Evolutionary conservation across 2,329 filamentous ascomycete species (phyloP), one percentile per base, ranked within the genome.

Genomic region (Verticillium nubilum): DNA sequence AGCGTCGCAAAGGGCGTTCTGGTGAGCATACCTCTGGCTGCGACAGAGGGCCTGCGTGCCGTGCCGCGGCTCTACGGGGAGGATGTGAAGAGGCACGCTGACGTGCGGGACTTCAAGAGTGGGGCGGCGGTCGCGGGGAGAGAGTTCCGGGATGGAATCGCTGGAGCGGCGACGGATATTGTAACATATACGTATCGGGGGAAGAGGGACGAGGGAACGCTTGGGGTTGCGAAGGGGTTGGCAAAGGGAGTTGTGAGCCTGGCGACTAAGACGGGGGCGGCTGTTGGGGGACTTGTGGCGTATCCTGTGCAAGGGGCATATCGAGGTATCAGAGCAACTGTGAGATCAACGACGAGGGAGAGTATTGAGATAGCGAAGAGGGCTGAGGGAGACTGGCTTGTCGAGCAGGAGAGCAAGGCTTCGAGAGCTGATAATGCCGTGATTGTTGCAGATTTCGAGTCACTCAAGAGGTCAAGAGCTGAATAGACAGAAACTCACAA

Each of bases 31-130:
- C 64, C 63, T 2, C 52, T 65, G 15, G 64, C 63, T 1, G 63
- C 61, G 23, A 63, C 63, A 2, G 63, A 65, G 33, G 64, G 63
- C 9, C 50, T 64, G 23, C 58, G 64, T n/a, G 63, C 61, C 1
- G 63, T 64, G 9, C 64, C 63, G 2, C 59, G 60, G 33, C 52
- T 65, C 4, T 64, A 61, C 55, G 64, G 64, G 1, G 63, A 65
- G 5, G 29, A 47, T 4, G 64, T 65, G 7, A 56, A 58, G 54
- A 47, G 54, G 31, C 63, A 62, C 54, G 56, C 59, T 28, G 42
- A 57, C 6, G 56, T 63, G 15, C 42, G 59, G 29, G 62, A 53
- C 9, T 62, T 64, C 15, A 60, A 60, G 26, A 63, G 63, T 37
- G 63, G 63, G 3, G 58, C 62, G 4, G 58, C 54, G 6, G 63